Percentiles rank a stretch among this genome's conserved stretches.
Evolutionary conservation across 1,139 yeast genomes (phyloP).

Genomic region (Lodderomyces jiufengensis): DNA sequence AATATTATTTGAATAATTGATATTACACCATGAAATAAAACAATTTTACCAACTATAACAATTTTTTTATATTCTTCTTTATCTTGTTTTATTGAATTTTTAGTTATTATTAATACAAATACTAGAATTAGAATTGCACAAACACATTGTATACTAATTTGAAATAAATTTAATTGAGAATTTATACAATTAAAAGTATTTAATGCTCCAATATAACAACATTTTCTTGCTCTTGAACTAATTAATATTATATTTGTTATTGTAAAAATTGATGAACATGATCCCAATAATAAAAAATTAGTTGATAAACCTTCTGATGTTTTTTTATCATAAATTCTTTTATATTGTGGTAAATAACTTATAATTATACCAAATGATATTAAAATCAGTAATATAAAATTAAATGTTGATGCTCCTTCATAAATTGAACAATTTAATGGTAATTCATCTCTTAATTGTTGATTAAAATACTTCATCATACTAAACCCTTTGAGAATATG

Average conservation of each 20-base stretch:
- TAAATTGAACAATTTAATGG: slow-evolving; percentile 33
- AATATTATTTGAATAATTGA: slow-evolving; percentile 34
- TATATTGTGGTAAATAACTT: slow-evolving; percentile 79
- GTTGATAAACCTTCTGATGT: slow-evolving; percentile 82
- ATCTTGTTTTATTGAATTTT: slow-evolving; percentile 44
- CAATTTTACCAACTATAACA: slow-evolving; percentile 37
- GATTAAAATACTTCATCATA: too few relatives aligned
- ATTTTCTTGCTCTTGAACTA: slow-evolving; percentile 50
- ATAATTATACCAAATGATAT: slow-evolving; percentile 65
- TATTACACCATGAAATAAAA: slow-evolving; percentile 31
- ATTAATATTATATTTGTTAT: slow-evolving; percentile 64
- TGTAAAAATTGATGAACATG: slow-evolving; percentile 69
- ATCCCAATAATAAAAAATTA: slow-evolving; percentile 66
- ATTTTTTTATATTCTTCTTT: slow-evolving; percentile 43
- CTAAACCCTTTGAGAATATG: too few relatives aligned
- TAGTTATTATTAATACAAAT: slow-evolving; percentile 49
- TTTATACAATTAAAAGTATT: slow-evolving; percentile 59
- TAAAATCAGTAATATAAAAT: slow-evolving; percentile 46
- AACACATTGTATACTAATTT: slow-evolving; percentile 63
- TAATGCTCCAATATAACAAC: slow-evolving; percentile 45
- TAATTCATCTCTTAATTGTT: too few relatives aligned
- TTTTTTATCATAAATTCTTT: slow-evolving; percentile 52
- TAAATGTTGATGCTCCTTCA: slow-evolving; percentile 43
- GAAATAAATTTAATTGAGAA: slow-evolving; percentile 66
- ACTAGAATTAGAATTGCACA: slow-evolving; percentile 62